These are phyloP conservation scores for Balansia obtecta DNA, from an alignment of 2,329 filamentous ascomycete genomes.

Conservation along the genomic window DNA sequence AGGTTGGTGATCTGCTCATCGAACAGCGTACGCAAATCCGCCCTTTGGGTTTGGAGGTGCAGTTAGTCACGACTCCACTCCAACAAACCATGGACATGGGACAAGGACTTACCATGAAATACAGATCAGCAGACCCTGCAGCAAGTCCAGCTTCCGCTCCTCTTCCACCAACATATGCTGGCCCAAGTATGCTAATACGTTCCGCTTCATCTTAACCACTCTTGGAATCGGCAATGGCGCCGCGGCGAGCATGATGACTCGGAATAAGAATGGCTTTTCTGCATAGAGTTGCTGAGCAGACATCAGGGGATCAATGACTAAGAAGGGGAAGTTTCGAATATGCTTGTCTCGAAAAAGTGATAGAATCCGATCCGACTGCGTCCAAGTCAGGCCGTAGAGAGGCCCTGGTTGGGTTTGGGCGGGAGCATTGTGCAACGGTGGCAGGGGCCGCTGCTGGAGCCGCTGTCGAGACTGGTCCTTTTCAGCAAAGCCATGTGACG, in stretches of 20 bases:
- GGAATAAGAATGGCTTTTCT: conserved; percentile 26
- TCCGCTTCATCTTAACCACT: conserved; percentile 27
- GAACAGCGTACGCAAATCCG: conserved; percentile 20
- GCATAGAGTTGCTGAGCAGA: conserved; percentile 18
- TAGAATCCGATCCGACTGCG: conserved; percentile 23
- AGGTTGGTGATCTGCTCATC: conserved; percentile 24
- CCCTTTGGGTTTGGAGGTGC: conserved; percentile 14
- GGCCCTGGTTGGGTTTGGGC: conserved; percentile 4
- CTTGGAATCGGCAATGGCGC: conserved; percentile 16
- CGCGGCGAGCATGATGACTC: conserved; percentile 25
- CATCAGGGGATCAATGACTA: conserved; percentile 18
- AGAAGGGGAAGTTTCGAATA: conserved; percentile 26
- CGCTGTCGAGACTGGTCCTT: background rate
- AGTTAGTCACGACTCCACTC: background rate
- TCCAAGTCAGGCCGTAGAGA: conserved; percentile 27
- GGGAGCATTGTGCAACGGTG: background rate
- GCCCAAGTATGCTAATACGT: conserved; percentile 24
- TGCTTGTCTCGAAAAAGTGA: conserved; percentile 20
- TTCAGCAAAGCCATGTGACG: background rate
- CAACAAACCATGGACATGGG: background rate
- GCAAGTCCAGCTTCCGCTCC: conserved; percentile 27
- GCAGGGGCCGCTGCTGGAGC: background rate
- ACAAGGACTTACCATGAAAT: conserved; percentile 29
- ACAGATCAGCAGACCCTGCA: conserved; percentile 33
- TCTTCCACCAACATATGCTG: conserved; percentile 28